Base-by-base conservation (phyloP, 108 stramenopile genomes). In the Halocafeteria seosinensis region DNA sequence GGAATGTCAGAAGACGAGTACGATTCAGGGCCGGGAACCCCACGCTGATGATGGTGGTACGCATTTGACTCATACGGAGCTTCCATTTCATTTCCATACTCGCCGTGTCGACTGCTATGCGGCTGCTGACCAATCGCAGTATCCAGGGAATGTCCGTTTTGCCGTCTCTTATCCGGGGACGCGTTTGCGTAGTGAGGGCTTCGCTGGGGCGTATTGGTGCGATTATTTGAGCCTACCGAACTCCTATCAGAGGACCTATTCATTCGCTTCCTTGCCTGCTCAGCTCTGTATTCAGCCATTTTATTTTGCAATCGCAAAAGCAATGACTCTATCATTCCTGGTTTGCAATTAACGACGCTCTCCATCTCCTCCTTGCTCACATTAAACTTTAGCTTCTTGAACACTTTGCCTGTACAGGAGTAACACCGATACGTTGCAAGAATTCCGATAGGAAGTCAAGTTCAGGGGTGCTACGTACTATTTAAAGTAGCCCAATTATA, bases 401-500 rank as follows among this genome's bases (percentile, higher is more conserved):
- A 27, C 33, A 61, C 66, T 21, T 57, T 61, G 17, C 36, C 52
- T 63, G 38, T 25, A 1, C 24, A 8, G 30, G 12, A 0, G 0
- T 12, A 0, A 23, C 6, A 50, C 17, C 17, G 47, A 32, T 12
- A 17, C 27, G 4, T 30, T 6, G 8, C 8, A 21, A 9, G 28
- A 3, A 17, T 76, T 26, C 30, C 37, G 35, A 37, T 50, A 70
- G 38, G 66, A 63, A 34, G 79, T 42, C 50, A 71, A 68, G 50
- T 62, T 67, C 50, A 24, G 26, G 3, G 2, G 3, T 0, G 51
- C 21, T 3, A 27, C 74, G 76, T 71, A 0, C 37, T 29, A 34
- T 82, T 80, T 4, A 84, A 51, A 1, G 83, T 82, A 42, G 71
- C 69, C 76, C 77, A 82, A 60, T 84, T 84, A 66, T 81, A 81